These are phyloP conservation scores for Boletus reticuloceps DNA, from an alignment of 768 basidiomycete genomes.

Conservation along the genomic window DNA sequence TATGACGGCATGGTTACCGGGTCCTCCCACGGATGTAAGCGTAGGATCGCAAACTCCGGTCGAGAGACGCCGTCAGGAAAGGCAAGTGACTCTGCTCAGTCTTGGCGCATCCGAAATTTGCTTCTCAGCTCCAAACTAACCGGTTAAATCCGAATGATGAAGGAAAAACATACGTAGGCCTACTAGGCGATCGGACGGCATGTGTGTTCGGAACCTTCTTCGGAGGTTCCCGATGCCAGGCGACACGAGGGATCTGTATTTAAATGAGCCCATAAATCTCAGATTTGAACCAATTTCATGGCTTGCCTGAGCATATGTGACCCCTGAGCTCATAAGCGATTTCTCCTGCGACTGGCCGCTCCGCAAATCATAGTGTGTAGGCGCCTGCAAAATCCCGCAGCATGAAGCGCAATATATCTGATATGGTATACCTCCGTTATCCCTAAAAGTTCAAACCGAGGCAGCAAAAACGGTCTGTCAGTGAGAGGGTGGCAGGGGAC, in stretches of 20 bases:
- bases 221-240: constrained; percentile 23
- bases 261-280: constrained; percentile 26
- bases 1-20: constrained; percentile 26
- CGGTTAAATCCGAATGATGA: constrained; percentile 15
- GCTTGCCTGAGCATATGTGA: constrained; percentile 8
- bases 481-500: neutral
- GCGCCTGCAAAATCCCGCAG: neutral
- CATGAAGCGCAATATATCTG: neutral
- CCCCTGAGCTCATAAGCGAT: constrained; percentile 22
- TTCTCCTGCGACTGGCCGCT: constrained; percentile 1
- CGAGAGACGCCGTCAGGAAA: constrained; percentile 19
- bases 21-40: constrained; percentile 27
- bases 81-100: neutral
- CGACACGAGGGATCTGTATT: constrained; percentile 15
- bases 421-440: neutral
- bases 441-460: neutral
- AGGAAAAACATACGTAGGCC: constrained; percentile 7
- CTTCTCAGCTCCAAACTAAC: constrained; percentile 4
- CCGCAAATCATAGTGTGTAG: constrained; percentile 2
- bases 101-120: neutral
- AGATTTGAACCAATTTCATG: constrained; percentile 25
- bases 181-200: constrained; percentile 15
- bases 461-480: neutral
- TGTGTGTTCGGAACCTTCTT: constrained; percentile 9
- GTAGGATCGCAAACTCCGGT: constrained; percentile 11